Percentiles rank a stretch among this genome's conserved stretches.
These are phyloP conservation scores for Penicillium riverlandense DNA, from an alignment of 495 filamentous ascomycete species.

Conservation along the genomic window DNA sequence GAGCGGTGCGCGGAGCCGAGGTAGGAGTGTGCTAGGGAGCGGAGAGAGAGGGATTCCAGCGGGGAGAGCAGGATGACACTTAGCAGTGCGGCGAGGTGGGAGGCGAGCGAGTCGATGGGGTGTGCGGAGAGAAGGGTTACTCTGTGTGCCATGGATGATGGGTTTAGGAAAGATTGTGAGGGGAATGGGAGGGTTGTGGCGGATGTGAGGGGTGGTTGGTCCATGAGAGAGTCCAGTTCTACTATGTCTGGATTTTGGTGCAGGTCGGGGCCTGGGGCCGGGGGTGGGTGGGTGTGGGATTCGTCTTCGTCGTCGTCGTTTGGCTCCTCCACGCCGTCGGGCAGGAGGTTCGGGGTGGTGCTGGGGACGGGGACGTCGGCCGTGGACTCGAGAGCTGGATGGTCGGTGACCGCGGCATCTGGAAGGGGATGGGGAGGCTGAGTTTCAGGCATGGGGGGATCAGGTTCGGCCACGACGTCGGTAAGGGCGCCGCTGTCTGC, in stretches of 20 bases:
- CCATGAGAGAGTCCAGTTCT: not conserved
- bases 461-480: slow-evolving; percentile 10
- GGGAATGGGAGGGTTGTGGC: slow-evolving; percentile 5
- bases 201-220: not conserved
- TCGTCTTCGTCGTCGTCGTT: slow-evolving; percentile 19
- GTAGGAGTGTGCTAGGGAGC: slow-evolving; percentile 38
- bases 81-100: slow-evolving; percentile 35
- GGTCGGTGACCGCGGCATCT: not conserved
- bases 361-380: slow-evolving; percentile 1
- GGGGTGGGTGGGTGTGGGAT: slow-evolving; percentile 3
- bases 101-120: slow-evolving; percentile 37
- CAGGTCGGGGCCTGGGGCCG: not conserved
- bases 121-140: slow-evolving; percentile 46
- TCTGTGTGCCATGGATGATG: slow-evolving; percentile 22
- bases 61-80: slow-evolving; percentile 37
- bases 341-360: slow-evolving; percentile 19
- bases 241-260: not conserved
- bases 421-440: slow-evolving; percentile 3
- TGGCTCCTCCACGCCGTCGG: slow-evolving; percentile 32
- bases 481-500: slow-evolving; percentile 19
- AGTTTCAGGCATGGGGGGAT: slow-evolving; percentile 1
- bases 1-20: slow-evolving; percentile 19
- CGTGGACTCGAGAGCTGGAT: not conserved
- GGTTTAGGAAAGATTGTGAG: slow-evolving; percentile 2
- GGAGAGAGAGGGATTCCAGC: slow-evolving; percentile 40